Evolutionary conservation across 352 stramenopile species (phyloP), one percentile per base, ranked within the genome.

Genomic region (Globisporangium acanthophoron): DNA sequence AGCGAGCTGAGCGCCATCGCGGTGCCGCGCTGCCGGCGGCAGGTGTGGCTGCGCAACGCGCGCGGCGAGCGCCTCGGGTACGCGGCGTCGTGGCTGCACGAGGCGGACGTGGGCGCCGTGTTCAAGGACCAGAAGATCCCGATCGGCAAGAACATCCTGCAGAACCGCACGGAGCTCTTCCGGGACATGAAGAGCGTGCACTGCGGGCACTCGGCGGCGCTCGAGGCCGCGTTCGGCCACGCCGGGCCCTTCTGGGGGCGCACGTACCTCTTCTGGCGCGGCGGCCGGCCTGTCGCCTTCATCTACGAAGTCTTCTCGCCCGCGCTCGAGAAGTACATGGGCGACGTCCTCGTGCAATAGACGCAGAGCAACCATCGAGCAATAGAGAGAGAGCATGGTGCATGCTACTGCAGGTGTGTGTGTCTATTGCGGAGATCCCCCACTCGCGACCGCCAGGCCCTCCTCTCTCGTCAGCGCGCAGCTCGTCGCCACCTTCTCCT

Each of bases 291-390:
- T 33, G 72, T 93, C 4, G 90, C 83, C 58, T 88, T 92, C 67
- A 93, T 95, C 65, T 95, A 95, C 70, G 85, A 95, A 59, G 85
- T 95, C 11, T 95, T 95, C 62, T 93, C 85, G 27, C 85, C 85
- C 1, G 65, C 63, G 37, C 66, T 95, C 11, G 74, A 88, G 50
- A 74, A 80, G 57, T 92, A 92, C 71, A 86, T 95, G 78, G 85
- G 85, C 49, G 66, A 82, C 12, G 77, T 89, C 35, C 62, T 90
- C 50, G 49, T 71, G 13, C n/a, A 35, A 46, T 53, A 64, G 54
- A 59, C 40, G 21, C 12, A 46, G 43, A 54, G 20, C 37, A 21
- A 47, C 37, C 31, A 58, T 40, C 37, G 6, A 5, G 35, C 29
- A 20, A 59, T 27, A 50, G 50, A 60, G 37, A 52, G 49, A 45